A percentile compares a stretch with the other conserved stretches of the same genome.
phyloP scores from a whole-genome alignment of 768 basidiomycete species.

The Piloderma croceum region DNA sequence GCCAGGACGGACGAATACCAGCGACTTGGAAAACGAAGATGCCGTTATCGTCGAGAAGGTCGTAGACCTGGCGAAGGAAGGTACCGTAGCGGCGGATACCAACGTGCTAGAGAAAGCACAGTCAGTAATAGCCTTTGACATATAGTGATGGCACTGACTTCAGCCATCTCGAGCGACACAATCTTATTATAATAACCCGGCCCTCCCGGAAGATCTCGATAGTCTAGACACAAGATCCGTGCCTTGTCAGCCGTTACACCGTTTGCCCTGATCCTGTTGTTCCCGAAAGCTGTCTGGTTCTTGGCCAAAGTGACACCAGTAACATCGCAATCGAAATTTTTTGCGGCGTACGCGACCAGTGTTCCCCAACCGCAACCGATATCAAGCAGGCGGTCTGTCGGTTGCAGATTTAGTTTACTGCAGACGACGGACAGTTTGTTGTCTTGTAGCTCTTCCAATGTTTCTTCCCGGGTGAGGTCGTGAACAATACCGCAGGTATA shows the following conservation, averaged over 20 bases:
- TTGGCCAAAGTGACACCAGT: slow-evolving; percentile 91
- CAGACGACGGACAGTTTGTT: slow-evolving; percentile 97
- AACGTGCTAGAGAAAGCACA: slow-evolving; percentile 58
- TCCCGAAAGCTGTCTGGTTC: slow-evolving; percentile 92
- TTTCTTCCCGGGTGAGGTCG: slow-evolving; percentile 65
- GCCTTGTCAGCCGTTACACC: slow-evolving; percentile 69
- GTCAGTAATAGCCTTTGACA: not conserved
- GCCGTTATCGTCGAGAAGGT: slow-evolving; percentile 91
- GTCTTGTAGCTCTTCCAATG: slow-evolving; percentile 92
- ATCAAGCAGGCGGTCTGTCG: slow-evolving; percentile 80
- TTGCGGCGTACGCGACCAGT: slow-evolving; percentile 87
- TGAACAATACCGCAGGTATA: slow-evolving; percentile 91
- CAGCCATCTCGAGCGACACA: slow-evolving; percentile 96
- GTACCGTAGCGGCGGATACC: slow-evolving; percentile 87
- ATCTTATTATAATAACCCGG: slow-evolving; percentile 85
- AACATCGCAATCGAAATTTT: slow-evolving; percentile 94
- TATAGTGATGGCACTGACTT: slow-evolving; percentile 41
- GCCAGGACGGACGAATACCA: slow-evolving; percentile 92
- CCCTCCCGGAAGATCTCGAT: slow-evolving; percentile 80
- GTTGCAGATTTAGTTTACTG: slow-evolving; percentile 85
- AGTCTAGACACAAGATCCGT: slow-evolving; percentile 89
- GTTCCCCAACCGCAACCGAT: slow-evolving; percentile 98
- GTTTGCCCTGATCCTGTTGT: slow-evolving; percentile 77
- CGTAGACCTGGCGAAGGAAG: slow-evolving; percentile 89
- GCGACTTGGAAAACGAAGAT: slow-evolving; percentile 97